Conservation (phyloP, 345 rosid species). For the Arabidopsis arenosa region DNA sequence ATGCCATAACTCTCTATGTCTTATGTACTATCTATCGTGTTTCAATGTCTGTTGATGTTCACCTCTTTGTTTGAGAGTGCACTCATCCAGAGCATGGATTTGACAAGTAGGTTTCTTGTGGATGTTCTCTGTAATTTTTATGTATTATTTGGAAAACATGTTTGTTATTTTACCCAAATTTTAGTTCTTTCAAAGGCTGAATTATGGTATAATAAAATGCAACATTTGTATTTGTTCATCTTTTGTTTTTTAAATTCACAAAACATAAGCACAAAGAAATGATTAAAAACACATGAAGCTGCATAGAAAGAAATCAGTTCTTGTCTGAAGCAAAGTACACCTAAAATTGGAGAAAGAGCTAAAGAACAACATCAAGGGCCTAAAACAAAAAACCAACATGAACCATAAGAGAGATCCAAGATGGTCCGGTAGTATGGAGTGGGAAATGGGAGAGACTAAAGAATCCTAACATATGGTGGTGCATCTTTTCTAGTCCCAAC, state of each 20-base stretch:
- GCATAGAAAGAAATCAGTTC: not conserved
- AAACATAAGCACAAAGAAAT: not conserved
- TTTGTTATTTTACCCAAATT: not conserved
- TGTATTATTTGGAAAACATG: constrained; percentile 1
- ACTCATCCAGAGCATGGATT: not conserved
- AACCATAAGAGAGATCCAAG: not conserved
- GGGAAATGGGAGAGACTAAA: constrained; percentile 28
- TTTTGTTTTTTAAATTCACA: not conserved
- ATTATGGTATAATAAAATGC: not conserved
- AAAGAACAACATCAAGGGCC: constrained; percentile 4
- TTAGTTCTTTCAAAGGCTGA: not conserved
- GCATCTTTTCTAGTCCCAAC: constrained; percentile 82
- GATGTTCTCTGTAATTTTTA: constrained; percentile 3
- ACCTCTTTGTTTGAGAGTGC: constrained; percentile 24
- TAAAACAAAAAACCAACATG: constrained; percentile 7
- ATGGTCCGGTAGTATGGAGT: not conserved
- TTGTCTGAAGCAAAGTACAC: constrained; percentile 34
- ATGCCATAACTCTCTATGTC: constrained; percentile 24
- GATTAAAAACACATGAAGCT: not conserved
- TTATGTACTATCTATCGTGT: constrained; percentile 19
- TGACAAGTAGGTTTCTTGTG: not conserved
- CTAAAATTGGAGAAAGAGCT: constrained; percentile 13
- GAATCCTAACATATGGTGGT: constrained; percentile 67
- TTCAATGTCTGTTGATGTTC: constrained; percentile 17
- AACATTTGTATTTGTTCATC: not conserved